These are phyloP conservation scores for Aspergillus hancockii DNA, from an alignment of 495 filamentous ascomycete species.

Conservation along the genomic window DNA sequence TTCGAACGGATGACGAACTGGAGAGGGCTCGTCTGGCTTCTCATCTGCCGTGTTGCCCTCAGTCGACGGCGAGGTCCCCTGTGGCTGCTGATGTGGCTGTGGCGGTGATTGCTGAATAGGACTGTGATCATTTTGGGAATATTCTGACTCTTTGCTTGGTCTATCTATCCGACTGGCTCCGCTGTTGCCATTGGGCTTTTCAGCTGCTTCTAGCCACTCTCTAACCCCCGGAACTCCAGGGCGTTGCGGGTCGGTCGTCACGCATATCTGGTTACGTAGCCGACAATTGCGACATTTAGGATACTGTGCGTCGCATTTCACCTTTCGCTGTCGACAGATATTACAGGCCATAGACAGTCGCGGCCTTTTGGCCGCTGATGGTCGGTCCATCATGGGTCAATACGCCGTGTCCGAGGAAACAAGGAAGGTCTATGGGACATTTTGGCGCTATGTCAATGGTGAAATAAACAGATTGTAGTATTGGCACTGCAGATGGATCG, in stretches of 20 bases:
- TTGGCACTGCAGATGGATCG: conserved; percentile 3
- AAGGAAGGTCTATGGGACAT: neutral
- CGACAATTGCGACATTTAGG: conserved; percentile 20
- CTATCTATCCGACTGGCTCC: neutral
- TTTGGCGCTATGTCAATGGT: conserved; percentile 24
- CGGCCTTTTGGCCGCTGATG: conserved; percentile 11
- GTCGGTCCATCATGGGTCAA: conserved; percentile 10
- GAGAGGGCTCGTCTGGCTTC: conserved; percentile 8
- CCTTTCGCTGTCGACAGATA: conserved; percentile 18
- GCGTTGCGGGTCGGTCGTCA: conserved; percentile 20
- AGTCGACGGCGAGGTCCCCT: neutral
- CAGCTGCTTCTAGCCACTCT: conserved; percentile 19
- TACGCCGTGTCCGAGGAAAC: neutral
- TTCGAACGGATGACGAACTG: conserved; percentile 17
- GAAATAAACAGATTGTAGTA: conserved; percentile 34
- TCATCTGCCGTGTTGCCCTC: neutral
- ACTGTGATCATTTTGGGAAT: neutral
- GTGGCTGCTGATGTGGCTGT: neutral
- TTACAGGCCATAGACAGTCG: conserved; percentile 23
- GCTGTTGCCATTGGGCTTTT: conserved; percentile 1
- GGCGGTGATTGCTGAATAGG: neutral
- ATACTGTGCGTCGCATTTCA: conserved; percentile 20
- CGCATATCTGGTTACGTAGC: conserved; percentile 15
- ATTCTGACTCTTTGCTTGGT: neutral
- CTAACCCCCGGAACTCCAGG: conserved; percentile 13